Evolutionary conservation across 164 flowering plant species (phyloP), one percentile per base, ranked within the genome.

Genomic region (Tetracentron sinense): DNA sequence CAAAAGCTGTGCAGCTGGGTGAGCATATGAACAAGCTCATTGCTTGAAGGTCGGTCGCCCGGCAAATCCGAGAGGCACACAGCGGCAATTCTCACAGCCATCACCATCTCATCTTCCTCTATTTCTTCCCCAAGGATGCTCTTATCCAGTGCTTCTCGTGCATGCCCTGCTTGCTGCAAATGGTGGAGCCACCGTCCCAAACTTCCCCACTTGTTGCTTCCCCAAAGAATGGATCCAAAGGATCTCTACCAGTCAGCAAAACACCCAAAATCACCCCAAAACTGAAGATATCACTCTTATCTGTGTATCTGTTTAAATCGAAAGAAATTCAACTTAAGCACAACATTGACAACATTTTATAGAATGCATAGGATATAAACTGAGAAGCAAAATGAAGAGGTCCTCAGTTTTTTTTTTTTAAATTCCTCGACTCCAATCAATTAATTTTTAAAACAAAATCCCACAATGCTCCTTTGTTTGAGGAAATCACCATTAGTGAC

Each of bases 81-180:
- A 38, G 80, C 89, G 27, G 96, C 93, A 62, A 94, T 91, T 68
- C 89, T 89, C 48, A 94, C 78, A 4, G 96, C 96, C 99, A 94
- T 88, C 21, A 94, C 72, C 97, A 94, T 94, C 78, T 94, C 97
- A 46, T 89, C 96, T 75, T 90, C 97, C 66, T 91, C 96, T 11
- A 72, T 79, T 74, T 91, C 93, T 74, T 84, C 90, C 23, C 92
- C 97, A 0, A 91, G 63, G 53, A 91, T 75, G 56, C 84, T 82
- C 71, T 82, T 84, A 60, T 88, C 97, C 35, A 91, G 62, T 12
- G 90, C 95, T 75, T 89, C 86, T 6, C 81, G 71, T 16, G 85
- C 88, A 68, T 89, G 90, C 50, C 96, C 96, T 2, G 87, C 83
- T 68, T 90, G 89, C 71, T 90, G 95, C 76, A 89, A 63, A 56